Percentiles rank a stretch among this genome's conserved stretches.
Conservation (phyloP, 805 yeast genomes). For the Kurtzmaniella cleridarum region DNA sequence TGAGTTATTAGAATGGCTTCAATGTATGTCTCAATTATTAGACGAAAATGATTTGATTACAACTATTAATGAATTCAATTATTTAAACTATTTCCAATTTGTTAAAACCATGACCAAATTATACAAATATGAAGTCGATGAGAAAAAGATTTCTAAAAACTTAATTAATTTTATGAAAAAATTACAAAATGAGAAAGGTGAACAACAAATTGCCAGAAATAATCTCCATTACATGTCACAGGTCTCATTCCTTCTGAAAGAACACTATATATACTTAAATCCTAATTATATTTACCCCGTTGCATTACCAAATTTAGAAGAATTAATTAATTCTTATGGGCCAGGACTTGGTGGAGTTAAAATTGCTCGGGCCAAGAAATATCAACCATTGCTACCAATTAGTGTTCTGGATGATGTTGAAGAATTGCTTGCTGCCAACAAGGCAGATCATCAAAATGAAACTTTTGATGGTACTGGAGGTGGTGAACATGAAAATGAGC, state of each 20-base stretch:
- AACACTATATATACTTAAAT: slow-evolving; percentile 44
- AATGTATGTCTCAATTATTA: slow-evolving; percentile 68
- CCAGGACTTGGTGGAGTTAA: slow-evolving; percentile 64
- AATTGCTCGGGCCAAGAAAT: slow-evolving; percentile 46
- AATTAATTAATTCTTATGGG: slow-evolving; percentile 71
- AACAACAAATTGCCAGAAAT: slow-evolving; percentile 22
- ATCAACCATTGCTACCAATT: slow-evolving; percentile 69
- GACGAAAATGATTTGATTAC: slow-evolving; percentile 58
- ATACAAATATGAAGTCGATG: slow-evolving; percentile 83
- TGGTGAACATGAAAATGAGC: slow-evolving; percentile 19
- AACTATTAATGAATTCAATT: slow-evolving; percentile 47
- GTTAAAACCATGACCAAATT: slow-evolving; percentile 58
- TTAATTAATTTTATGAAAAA: slow-evolving; percentile 23
- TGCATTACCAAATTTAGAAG: slow-evolving; percentile 66
- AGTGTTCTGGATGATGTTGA: slow-evolving; percentile 69
- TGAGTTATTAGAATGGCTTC: slow-evolving; percentile 86
- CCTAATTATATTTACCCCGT: slow-evolving; percentile 50
- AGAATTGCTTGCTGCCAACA: slow-evolving; percentile 40
- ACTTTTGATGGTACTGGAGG: slow-evolving; percentile 22
- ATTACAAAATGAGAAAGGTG: slow-evolving; percentile 33
- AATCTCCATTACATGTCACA: slow-evolving; percentile 36
- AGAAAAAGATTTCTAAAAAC: slow-evolving; percentile 52
- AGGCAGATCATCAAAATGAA: slow-evolving; percentile 23
- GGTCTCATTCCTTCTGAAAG: slow-evolving; percentile 33
- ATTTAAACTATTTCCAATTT: slow-evolving; percentile 65